Evolutionary conservation across 2,329 filamentous ascomycete species (phyloP), one percentile per base, ranked within the genome.

Genomic region (Rhynchosporium graminicola): DNA sequence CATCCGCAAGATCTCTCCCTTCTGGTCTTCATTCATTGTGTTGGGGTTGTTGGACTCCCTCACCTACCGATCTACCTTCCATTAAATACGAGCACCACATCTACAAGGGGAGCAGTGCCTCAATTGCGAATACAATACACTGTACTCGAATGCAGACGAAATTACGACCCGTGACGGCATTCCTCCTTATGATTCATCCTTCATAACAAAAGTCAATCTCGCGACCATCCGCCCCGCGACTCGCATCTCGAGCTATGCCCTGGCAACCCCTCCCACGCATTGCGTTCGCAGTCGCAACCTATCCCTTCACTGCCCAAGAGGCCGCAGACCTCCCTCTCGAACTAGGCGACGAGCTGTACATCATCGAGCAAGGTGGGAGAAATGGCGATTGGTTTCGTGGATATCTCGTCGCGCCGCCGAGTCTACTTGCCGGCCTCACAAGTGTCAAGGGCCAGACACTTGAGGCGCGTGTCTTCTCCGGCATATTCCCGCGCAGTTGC

Each of bases 201-300:
- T 28, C 58, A 63, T 64, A 63, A 51, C 60, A 43, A 60, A 61
- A 58, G 52, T 26, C 36, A 40, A 40, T 31, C 48, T 29, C 54
- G 43, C 58, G 47, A 48, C 58, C 47, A 15, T 33, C 45, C 12
- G 56, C 45, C 51, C 26, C 43, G 43, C 28, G 45, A 40, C 54
- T n/a, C 47, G 36, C 28, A 59, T 12, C 26, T 28, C 31, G 28
- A 50, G 67, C 54, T 33, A 97, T 97, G 93, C 91, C 93, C 84
- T 99, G 95, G 95, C 88, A 91, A 84, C 94, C 95, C 74, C 85
- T 99, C 77, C 91, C 93, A 77, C 91, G 92, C 73, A 97, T 99
- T 81, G 95, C 93, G 75, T 99, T 98, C 82, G 96, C 94, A 71
- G 91, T 99, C 77, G 95, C 94, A 81, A 93, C 89, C 69, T 96